Base-by-base conservation (phyloP, 2,329 filamentous ascomycete species). In the Dryadomyces quercivorus region DNA sequence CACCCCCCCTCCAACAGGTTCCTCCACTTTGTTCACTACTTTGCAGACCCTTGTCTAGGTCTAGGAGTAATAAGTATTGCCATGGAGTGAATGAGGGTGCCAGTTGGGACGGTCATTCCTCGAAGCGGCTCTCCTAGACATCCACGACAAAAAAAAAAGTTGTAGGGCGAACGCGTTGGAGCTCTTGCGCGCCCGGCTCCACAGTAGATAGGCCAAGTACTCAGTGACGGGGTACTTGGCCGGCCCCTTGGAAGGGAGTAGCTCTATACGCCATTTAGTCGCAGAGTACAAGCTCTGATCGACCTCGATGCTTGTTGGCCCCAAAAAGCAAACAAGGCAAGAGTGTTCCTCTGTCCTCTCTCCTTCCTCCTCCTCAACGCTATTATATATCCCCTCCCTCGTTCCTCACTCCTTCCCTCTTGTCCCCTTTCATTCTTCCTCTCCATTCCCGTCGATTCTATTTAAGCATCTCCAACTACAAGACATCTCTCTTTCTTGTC, bases 181-280 rank as follows among this genome's bases (percentile, higher is more conserved):
- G 6, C 47, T n/a, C 21, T 22, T 26, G 36, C 34, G 18, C 15
- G 36, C 10, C 36, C 10, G 36, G 36, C 34, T 22, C 48, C 48
- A 50, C 48, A 42, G 48, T 42, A 50, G 48, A 49, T 49, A 38
- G 47, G 8, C 47, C 47, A 49, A 36, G 47, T 49, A 49, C 36
- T 38, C 47, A 36, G 31, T 18, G 5, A 20, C 20, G 13, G 36
- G 12, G 48, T 50, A 50, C 48, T 36, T 50, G 9, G 48, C 22
- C 40, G 18, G 22, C 36, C 48, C 48, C 48, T 50, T 50, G 18
- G 15, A 50, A 50, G 36, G 46, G 48, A 18, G 26, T 10, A 12
- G 31, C 26, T 38, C 13, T 10, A 15, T 40, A 16, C 10, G 12
- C 36, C 12, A 40, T 40, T 40, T 40, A 40, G 36, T 40, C 36